Conservation (phyloP, 768 basidiomycete species). For the Amanita polypyramis region DNA sequence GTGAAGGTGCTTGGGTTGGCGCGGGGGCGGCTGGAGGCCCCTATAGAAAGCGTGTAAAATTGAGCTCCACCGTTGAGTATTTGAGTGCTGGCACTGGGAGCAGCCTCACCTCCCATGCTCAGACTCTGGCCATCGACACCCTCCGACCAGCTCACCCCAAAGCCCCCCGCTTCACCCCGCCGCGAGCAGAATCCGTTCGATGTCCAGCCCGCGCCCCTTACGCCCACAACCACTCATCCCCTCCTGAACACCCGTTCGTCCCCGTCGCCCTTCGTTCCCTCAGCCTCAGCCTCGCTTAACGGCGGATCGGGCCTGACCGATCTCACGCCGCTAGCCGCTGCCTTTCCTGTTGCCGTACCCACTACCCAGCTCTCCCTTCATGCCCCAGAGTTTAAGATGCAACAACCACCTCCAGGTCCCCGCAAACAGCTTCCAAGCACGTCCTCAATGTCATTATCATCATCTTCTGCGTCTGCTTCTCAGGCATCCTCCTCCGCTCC, state of each 20-base stretch:
- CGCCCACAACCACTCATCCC: slow-evolving; percentile 27
- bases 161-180: slow-evolving; percentile 26
- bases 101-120: slow-evolving; percentile 36
- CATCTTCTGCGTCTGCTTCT: slow-evolving; percentile 31
- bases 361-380: slow-evolving; percentile 64
- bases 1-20: slow-evolving; percentile 38
- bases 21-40: slow-evolving; percentile 16
- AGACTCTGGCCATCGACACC: slow-evolving; percentile 53
- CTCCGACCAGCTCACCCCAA: slow-evolving; percentile 53
- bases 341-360: slow-evolving; percentile 43
- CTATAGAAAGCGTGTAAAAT: slow-evolving; percentile 8
- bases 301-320: slow-evolving; percentile 28
- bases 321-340: slow-evolving; percentile 32
- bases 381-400: slow-evolving; percentile 81
- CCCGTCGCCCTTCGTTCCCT: slow-evolving; percentile 16
- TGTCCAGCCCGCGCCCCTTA: slow-evolving; percentile 15
- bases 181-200: slow-evolving; percentile 56
- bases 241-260: slow-evolving; percentile 20
- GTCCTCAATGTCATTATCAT: slow-evolving; percentile 19
- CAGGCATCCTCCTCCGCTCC: slow-evolving; percentile 19
- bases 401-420: slow-evolving; percentile 38
- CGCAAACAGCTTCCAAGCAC: slow-evolving; percentile 20
- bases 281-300: slow-evolving; percentile 25
- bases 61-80: slow-evolving; percentile 10
- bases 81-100: neutral